Evolutionary conservation across 2,329 filamentous ascomycete species (phyloP).

Genomic region (Cladophialophora bantiana): DNA sequence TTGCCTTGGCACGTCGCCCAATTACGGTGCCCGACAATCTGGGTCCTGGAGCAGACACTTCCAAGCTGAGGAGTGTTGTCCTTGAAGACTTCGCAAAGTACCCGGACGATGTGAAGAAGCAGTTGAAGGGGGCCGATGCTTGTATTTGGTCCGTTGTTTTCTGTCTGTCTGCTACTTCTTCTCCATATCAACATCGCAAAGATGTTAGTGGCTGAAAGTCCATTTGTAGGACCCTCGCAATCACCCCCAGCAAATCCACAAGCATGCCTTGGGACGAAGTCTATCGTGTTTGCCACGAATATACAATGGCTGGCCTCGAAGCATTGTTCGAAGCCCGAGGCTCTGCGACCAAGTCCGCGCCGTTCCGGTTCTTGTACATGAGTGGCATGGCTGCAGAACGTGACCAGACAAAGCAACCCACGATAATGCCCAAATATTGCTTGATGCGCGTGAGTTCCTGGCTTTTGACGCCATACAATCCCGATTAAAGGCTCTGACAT

Average conservation of each 20-base stretch:
- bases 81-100: slow-evolving; percentile 47
- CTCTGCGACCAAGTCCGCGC: slow-evolving; percentile 39
- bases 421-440: slow-evolving; percentile 48
- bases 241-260: slow-evolving; percentile 50
- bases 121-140: slow-evolving; percentile 45
- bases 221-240: slow-evolving; percentile 49
- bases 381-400: slow-evolving; percentile 56
- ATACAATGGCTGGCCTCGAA: slow-evolving; percentile 47
- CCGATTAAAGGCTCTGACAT: background rate
- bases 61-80: slow-evolving; percentile 46
- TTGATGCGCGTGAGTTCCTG: slow-evolving; percentile 55
- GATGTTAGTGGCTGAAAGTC: background rate
- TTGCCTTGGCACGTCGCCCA: slow-evolving; percentile 43
- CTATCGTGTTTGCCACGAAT: slow-evolving; percentile 52
- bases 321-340: slow-evolving; percentile 45
- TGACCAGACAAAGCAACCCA: slow-evolving; percentile 50
- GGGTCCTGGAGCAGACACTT: slow-evolving; percentile 26
- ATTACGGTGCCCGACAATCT: slow-evolving; percentile 21
- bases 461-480: background rate
- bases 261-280: slow-evolving; percentile 48
- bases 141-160: slow-evolving; percentile 48
- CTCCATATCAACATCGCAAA: no score
- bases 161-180: background rate
- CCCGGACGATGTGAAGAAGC: slow-evolving; percentile 43
- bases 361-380: slow-evolving; percentile 59